Conservation (phyloP, 2,329 filamentous ascomycete genomes). For the Diaporthe vaccinii region DNA sequence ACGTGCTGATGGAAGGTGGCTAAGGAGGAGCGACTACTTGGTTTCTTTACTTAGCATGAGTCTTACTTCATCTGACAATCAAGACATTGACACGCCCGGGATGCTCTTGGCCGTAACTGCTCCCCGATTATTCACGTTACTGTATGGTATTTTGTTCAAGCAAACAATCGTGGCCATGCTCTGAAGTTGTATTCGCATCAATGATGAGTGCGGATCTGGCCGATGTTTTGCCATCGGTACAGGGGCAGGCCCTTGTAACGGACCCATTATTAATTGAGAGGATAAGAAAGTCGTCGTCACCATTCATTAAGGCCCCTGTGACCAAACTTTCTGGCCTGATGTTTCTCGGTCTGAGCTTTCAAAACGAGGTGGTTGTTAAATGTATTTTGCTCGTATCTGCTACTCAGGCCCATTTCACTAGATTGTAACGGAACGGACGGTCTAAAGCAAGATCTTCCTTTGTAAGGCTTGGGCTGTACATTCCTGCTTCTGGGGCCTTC, state of each 20-base stretch:
- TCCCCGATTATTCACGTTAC: too few species aligned
- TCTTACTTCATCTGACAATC: not conserved
- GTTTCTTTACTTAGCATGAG: not conserved
- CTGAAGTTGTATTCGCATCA: not conserved
- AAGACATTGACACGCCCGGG: not conserved
- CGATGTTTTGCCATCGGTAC: constrained; percentile 1
- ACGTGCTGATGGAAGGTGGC: not conserved
- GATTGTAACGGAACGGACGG: not conserved
- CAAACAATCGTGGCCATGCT: not conserved
- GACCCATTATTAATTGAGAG: not conserved
- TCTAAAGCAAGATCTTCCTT: not conserved
- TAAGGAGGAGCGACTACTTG: not conserved
- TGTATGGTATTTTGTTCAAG: not conserved
- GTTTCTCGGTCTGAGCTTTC: not conserved
- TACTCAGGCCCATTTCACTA: not conserved
- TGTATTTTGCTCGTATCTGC: not conserved
- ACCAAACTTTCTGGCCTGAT: not conserved
- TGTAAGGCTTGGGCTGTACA: not conserved
- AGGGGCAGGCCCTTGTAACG: not conserved
- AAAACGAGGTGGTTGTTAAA: not conserved
- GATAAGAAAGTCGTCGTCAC: constrained; percentile 6
- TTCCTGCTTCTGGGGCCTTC: not conserved
- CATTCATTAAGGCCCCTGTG: not conserved
- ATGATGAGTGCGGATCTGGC: not conserved
- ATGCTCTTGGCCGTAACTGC: not conserved